A percentile compares a stretch with the other conserved stretches of the same genome.
Conservation (phyloP, 163 green algal genomes). For the Scenedesmus sp. region DNA sequence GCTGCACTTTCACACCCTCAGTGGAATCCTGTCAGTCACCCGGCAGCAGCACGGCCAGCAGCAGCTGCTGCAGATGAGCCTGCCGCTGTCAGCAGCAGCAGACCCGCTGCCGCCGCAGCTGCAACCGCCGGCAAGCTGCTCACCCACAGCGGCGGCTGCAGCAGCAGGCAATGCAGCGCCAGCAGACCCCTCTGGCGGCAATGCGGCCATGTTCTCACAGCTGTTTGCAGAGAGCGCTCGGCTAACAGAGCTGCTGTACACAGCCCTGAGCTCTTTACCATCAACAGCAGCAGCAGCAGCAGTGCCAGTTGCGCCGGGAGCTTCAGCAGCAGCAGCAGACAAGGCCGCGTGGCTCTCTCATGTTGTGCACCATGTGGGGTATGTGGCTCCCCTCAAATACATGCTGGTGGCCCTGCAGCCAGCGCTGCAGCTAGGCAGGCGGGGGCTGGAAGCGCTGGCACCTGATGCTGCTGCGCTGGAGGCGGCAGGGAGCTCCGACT, state of each 20-base stretch:
- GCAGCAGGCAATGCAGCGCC: not conserved
- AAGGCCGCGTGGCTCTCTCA: not conserved
- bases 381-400: constrained; percentile 52
- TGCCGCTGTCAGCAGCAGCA: constrained; percentile 36
- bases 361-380: constrained; percentile 40
- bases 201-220: not conserved
- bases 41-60: constrained; percentile 22
- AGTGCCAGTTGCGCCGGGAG: not conserved
- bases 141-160: constrained; percentile 4
- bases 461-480: constrained; percentile 53
- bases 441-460: constrained; percentile 53
- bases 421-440: not conserved
- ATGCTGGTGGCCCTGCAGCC: constrained; percentile 57
- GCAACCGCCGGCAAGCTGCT: not conserved
- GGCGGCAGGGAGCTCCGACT: not conserved
- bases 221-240: not conserved
- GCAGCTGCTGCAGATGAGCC: constrained; percentile 34
- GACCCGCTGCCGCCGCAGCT: constrained; percentile 42
- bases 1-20: constrained; percentile 68
- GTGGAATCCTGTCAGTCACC: constrained; percentile 64
- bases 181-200: not conserved
- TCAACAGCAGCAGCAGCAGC: not conserved
- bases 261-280: not conserved
- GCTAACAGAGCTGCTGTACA: not conserved
- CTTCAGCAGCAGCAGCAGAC: not conserved